Percentiles rank a stretch among this genome's conserved stretches.
Conservation (phyloP, 2,329 filamentous ascomycete species). For the Fusarium oligoseptatum region DNA sequence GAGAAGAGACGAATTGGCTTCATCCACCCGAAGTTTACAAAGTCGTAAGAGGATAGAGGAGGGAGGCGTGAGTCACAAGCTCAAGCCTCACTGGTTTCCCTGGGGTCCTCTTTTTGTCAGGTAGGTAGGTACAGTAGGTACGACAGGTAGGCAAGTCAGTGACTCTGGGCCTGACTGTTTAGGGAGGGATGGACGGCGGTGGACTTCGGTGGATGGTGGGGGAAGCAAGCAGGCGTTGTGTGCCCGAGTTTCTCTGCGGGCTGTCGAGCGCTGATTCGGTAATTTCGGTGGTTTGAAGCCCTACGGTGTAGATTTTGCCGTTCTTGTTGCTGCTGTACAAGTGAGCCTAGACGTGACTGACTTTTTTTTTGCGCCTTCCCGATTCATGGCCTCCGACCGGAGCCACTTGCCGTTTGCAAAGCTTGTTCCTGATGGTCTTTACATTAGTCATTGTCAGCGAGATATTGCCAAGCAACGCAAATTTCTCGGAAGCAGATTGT, state of each 20-base stretch:
- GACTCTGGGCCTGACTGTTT: constrained; percentile 8
- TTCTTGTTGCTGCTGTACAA: constrained; percentile 8
- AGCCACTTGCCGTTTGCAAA: constrained; percentile 4
- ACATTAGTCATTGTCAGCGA: constrained; percentile 1
- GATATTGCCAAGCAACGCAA: not conserved
- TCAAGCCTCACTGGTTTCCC: constrained; percentile 31
- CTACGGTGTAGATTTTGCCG: constrained; percentile 19
- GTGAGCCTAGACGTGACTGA: constrained; percentile 14
- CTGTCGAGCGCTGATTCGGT: constrained; percentile 43
- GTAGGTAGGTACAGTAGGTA: not conserved
- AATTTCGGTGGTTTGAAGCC: constrained; percentile 35
- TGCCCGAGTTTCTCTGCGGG: constrained; percentile 28
- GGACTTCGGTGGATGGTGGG: constrained; percentile 36
- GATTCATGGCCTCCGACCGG: constrained; percentile 7
- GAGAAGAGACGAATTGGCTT: constrained; percentile 46
- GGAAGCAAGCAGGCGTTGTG: constrained; percentile 31
- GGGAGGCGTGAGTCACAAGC: constrained; percentile 47
- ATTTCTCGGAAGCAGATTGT: not conserved
- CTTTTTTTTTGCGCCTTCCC: constrained; percentile 17
- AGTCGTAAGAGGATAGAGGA: constrained; percentile 33
- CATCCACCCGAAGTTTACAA: constrained; percentile 44
- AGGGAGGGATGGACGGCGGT: constrained; percentile 28
- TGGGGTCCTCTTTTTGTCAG: constrained; percentile 9
- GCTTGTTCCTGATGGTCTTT: not conserved
- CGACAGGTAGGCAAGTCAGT: constrained; percentile 2